Base-by-base conservation (phyloP, 305 asterid genomes). In the Fraxinus floribunda region DNA sequence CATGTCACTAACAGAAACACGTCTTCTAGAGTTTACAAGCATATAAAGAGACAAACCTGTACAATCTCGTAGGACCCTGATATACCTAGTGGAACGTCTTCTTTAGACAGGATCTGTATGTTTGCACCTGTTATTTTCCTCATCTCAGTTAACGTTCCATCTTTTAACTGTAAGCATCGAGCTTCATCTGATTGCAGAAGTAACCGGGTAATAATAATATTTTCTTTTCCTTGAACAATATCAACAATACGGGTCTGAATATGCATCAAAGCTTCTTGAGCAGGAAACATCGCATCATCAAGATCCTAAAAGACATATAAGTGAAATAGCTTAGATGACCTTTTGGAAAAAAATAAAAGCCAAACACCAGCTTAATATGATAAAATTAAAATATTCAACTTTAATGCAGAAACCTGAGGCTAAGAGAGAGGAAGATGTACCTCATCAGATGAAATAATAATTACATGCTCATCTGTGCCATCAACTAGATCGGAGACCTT, bases 261-360 rank as follows among this genome's bases (percentile, higher is more conserved):
- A 88, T 95, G 99, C 90, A 94, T 82, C 89, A 96, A 87, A 49
- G 99, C 99, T 91, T 96, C 99, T 93, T 93, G 99, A 83, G 98
- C 96, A 87, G 98, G 98, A 91, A 95, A 95, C 88, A 94, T 84
- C 87, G 91, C 98, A 86, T 96, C 98, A 70, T 94, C 95, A 75
- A 98, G 99, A 78, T 97, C 99, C 98, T 96, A 84, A 49, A 71
- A 66, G 82, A 84, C 49, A 83, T 66, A 89, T 75, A 85, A 81
- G 81, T 76, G 82, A 84, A 82, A 83, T 85, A 83, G 64, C 80
- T 71, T 72, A 80, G 78, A 84, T 60, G 73, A 70, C 62, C 75
- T 70, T 82, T 39, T 46, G 49, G 52, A 78, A 38, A 81, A 41
- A 71, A 41, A 4, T 1, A 79, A n/a, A 68, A 44, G 38, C 29